Evolutionary conservation across 2,329 filamentous ascomycete species (phyloP).

Genomic region (Sporothrix variecibatus): DNA sequence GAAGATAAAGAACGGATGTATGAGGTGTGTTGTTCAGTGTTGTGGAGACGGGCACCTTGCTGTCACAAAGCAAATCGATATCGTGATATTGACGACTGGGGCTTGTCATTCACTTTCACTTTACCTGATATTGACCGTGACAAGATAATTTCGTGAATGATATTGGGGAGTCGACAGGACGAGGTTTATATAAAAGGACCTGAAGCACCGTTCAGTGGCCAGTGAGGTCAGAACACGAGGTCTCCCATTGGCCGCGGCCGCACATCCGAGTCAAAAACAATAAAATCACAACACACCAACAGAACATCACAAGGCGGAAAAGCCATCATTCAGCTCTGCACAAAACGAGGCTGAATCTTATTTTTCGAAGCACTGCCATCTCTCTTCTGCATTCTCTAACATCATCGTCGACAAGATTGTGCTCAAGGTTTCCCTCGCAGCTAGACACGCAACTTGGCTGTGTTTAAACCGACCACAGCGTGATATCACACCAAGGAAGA

Average conservation of each 20-base stretch:
- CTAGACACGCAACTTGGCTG: neutral
- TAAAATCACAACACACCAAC: neutral
- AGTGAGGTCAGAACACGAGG: slow-evolving; percentile 4
- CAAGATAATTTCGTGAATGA: neutral
- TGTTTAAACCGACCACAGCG: neutral
- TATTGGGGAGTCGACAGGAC: neutral
- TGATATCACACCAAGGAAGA: slow-evolving; percentile 18
- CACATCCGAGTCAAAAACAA: neutral
- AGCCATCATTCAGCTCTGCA: neutral
- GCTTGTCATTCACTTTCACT: neutral
- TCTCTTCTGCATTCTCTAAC: neutral
- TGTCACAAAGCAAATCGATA: neutral
- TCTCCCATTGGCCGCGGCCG: neutral
- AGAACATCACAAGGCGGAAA: neutral
- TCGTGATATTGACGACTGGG: neutral
- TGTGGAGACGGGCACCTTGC: neutral
- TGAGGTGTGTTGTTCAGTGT: neutral
- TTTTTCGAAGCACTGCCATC: neutral
- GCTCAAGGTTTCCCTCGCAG: neutral
- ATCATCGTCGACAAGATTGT: neutral
- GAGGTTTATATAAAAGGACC: neutral
- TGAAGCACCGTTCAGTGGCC: neutral
- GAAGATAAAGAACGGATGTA: neutral
- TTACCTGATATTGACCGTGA: neutral
- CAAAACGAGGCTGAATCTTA: neutral